Percentiles rank a stretch among this genome's conserved stretches.
These are phyloP conservation scores for Fragilaria radians DNA, from an alignment of 108 stramenopile species.

Conservation along the genomic window DNA sequence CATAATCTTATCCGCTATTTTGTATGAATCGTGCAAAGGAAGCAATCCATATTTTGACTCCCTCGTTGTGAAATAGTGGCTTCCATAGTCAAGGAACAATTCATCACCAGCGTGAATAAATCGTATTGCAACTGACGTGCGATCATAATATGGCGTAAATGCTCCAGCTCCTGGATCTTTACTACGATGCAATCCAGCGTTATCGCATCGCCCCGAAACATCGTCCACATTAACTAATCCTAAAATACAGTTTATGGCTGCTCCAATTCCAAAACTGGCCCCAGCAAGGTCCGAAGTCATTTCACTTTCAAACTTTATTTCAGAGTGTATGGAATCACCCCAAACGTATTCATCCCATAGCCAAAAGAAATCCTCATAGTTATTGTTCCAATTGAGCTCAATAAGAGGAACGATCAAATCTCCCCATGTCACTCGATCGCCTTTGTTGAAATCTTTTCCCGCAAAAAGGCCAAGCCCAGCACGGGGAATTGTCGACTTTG, in stretches of 20 bases:
- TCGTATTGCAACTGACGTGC: slow-evolving; percentile 12
- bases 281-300: slow-evolving; percentile 4
- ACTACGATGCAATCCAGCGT: slow-evolving; percentile 14
- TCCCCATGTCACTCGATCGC: slow-evolving; percentile 28
- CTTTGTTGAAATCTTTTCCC: slow-evolving; percentile 28
- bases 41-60: not conserved
- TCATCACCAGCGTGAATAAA: slow-evolving; percentile 26
- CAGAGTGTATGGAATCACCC: not conserved
- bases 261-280: slow-evolving; percentile 34
- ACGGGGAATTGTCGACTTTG: slow-evolving; percentile 46
- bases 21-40: not conserved
- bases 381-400: slow-evolving; percentile 22
- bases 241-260: slow-evolving; percentile 12
- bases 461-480: slow-evolving; percentile 70
- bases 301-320: not conserved
- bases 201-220: not conserved
- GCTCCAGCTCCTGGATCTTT: slow-evolving; percentile 53
- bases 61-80: not conserved
- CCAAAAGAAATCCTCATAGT: slow-evolving; percentile 5
- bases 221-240: not conserved
- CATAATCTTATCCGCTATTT: not conserved
- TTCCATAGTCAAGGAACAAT: slow-evolving; percentile 19
- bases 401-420: slow-evolving; percentile 4
- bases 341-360: slow-evolving; percentile 21
- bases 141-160: slow-evolving; percentile 34